phyloP scores from a whole-genome alignment of 345 rosid genomes.

The Mallotus nudiflorus region DNA sequence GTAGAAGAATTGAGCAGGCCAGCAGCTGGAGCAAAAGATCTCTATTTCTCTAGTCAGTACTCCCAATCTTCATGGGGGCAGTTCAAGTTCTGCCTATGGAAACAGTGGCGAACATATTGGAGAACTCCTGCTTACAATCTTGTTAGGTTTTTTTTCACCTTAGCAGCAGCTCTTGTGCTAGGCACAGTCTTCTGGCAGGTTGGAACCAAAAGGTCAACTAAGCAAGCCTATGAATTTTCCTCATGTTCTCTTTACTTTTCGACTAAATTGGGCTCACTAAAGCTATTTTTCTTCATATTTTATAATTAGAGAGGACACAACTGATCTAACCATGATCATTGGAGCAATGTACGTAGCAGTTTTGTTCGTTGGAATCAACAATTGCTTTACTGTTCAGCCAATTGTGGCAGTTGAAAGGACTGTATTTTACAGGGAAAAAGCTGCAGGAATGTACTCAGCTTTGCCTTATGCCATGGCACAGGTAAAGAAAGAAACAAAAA shows the following conservation, averaged over 20 bases:
- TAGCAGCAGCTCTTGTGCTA: slow-evolving; percentile 48
- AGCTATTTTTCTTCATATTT: not conserved
- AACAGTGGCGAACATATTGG: slow-evolving; percentile 74
- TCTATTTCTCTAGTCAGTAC: slow-evolving; percentile 48
- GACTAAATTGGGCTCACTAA: no score
- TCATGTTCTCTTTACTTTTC: not conserved
- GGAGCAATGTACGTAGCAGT: slow-evolving; percentile 29
- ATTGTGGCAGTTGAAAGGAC: slow-evolving; percentile 28
- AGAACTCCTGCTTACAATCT: slow-evolving; percentile 75
- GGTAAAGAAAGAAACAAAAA: not conserved
- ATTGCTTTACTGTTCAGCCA: slow-evolving; percentile 28
- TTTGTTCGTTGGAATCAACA: slow-evolving; percentile 27
- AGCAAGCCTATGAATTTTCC: not conserved
- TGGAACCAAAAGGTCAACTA: slow-evolving; percentile 49
- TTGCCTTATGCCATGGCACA: slow-evolving; percentile 10
- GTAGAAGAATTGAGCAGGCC: slow-evolving; percentile 59
- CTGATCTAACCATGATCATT: slow-evolving; percentile 22
- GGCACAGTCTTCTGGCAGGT: slow-evolving; percentile 67
- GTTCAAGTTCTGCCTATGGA: slow-evolving; percentile 69
- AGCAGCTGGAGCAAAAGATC: slow-evolving; percentile 46
- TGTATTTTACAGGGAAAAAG: slow-evolving; percentile 31
- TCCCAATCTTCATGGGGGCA: slow-evolving; percentile 57
- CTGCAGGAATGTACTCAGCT: slow-evolving; percentile 25
- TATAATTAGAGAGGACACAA: slow-evolving; percentile 15
- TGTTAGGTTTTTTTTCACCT: slow-evolving; percentile 54